Base-by-base conservation (phyloP, 1,284 basidiomycete genomes). In the Ceratobasidium sp. region DNA sequence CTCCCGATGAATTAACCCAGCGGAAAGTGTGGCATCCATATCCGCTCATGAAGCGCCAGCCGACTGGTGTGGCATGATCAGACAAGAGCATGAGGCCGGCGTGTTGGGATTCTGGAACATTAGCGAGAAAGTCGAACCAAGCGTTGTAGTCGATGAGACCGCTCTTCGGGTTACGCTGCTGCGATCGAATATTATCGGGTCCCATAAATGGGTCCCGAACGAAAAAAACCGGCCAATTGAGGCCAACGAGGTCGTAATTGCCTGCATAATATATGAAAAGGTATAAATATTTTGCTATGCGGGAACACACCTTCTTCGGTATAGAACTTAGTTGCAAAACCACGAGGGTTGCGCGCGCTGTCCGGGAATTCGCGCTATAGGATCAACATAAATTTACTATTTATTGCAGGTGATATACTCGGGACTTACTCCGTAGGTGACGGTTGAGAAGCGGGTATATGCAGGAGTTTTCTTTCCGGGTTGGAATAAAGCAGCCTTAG, bases 21-120 rank as follows among this genome's bases (percentile, higher is more conserved):
- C 86, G 97, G 87, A 89, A 91, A n/a, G 95, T 93, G 86, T 98
- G 95, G 7, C 96, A 95, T 56, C 91, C 93, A 86, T 96, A 98
- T 24, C 95, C 96, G 84, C 97, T 93, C 89, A 91, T 87, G 79
- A 91, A 85, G 83, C 93, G 90, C 85, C 86, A 95, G 33, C 93
- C 93, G 78, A 93, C 88, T n/a, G 96, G 95, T 69, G 93, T 96
- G 74, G 96, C 97, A 81, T 95, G 94, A 84, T 98, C 96, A 27
- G 90, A 91, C 87, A 95, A 94, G 75, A 95, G 88, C 78, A 93
- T 93, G 90, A 95, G 89, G 80, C 97, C 81, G 9, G 67, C 67
- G n/a, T 60, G 67, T 51, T 72, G 67, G 9, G 56, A 72, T 85
- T 97, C 95, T 24, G 95, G 94, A 8, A 72, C 67, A 27, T 72